Evolutionary conservation across 208 protist species (phyloP).

Genomic region (Leishmania gerbilli): DNA sequence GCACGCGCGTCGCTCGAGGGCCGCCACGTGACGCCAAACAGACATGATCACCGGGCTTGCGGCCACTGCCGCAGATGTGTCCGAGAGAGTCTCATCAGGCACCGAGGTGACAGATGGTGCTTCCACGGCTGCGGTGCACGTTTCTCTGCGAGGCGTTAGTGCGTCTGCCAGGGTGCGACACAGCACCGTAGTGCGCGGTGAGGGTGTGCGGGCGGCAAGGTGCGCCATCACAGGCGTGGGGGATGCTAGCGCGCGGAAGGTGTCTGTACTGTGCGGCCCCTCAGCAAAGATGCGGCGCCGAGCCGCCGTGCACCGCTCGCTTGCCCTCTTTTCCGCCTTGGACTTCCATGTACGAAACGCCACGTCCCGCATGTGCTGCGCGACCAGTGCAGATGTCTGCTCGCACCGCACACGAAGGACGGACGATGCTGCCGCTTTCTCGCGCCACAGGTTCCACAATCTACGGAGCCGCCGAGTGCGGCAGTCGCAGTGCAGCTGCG

Average conservation of each 20-base stretch:
- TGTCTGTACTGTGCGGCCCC: constrained; percentile 7
- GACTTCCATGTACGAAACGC: constrained; percentile 33
- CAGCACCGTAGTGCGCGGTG: neutral
- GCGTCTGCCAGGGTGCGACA: constrained; percentile 3
- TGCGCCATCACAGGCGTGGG: neutral
- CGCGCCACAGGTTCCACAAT: constrained; percentile 10
- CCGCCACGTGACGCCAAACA: constrained; percentile 1
- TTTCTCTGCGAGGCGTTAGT: constrained; percentile 5
- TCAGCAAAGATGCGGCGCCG: constrained; percentile 18
- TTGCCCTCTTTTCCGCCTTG: constrained; percentile 27
- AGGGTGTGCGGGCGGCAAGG: neutral
- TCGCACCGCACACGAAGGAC: constrained; percentile 1
- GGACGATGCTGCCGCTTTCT: neutral
- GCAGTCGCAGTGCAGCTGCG: constrained; percentile 1
- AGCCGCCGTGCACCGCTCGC: constrained; percentile 18
- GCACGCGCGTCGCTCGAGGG: neutral
- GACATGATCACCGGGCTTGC: neutral
- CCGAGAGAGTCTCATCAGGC: neutral
- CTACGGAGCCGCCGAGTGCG: constrained; percentile 6
- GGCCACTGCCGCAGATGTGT: neutral
- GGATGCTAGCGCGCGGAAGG: constrained; percentile 4
- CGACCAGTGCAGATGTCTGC: neutral
- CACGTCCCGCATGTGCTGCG: neutral
- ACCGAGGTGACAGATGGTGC: neutral
- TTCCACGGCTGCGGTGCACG: neutral